Evolutionary conservation across 78 protist genomes (phyloP).

Genomic region (slime mould (Dictyostelium discoideum)): DNA sequence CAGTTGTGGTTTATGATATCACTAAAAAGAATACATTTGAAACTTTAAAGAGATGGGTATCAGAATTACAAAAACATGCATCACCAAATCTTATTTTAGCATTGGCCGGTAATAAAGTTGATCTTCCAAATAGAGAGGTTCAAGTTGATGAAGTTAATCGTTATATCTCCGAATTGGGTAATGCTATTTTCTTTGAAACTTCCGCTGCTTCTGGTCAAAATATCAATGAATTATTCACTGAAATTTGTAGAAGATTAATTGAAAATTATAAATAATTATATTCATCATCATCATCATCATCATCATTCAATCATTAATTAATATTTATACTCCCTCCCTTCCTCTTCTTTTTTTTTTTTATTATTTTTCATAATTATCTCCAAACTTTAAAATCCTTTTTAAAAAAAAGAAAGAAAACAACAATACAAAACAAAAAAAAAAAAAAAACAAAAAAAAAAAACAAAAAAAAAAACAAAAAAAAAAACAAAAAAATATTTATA

Average conservation of each 20-base stretch:
- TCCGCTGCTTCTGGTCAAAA: constrained; percentile 56
- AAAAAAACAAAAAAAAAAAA: neutral
- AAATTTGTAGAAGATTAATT: constrained; percentile 44
- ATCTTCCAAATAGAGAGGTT: constrained; percentile 64
- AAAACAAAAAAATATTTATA: too few species aligned
- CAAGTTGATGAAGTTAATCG: constrained; percentile 62
- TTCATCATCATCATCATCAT: too few species aligned
- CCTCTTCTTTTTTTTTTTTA: neutral
- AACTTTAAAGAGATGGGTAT: constrained; percentile 69
- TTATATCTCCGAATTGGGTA: constrained; percentile 63
- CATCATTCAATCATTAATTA: neutral
- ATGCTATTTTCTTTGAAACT: constrained; percentile 65
- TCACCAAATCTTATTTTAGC: constrained; percentile 69
- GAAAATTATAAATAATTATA: constrained; percentile 45
- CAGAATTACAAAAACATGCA: constrained; percentile 74
- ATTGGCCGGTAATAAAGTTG: constrained; percentile 64
- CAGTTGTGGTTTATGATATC: constrained; percentile 68
- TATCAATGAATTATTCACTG: constrained; percentile 42
- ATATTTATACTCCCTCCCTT: neutral
- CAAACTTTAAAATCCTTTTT: neutral
- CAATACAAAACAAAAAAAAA: neutral
- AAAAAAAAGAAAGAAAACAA: too few species aligned
- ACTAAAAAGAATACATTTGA: constrained; percentile 77
- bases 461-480: too few species aligned
- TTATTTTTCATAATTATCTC: too few species aligned